Evolutionary conservation across 495 filamentous ascomycete genomes (phyloP).

Genomic region (Penicillium canariense): DNA sequence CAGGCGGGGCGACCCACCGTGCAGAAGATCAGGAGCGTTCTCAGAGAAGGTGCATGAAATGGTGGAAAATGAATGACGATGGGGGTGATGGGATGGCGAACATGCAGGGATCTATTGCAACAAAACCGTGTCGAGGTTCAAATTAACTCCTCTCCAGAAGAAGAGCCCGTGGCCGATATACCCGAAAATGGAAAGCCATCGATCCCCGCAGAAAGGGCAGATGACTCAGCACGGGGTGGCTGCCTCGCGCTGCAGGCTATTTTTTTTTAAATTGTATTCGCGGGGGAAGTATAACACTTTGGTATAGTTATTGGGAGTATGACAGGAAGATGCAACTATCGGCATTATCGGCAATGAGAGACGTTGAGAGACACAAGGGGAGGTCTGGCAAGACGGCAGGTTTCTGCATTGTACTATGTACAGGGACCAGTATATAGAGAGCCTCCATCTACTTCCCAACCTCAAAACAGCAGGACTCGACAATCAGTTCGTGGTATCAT

Average conservation of each 20-base stretch:
- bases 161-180: neutral
- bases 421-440: slow-evolving; percentile 13
- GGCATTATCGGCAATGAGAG: too few relatives aligned
- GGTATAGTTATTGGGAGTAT: too few relatives aligned
- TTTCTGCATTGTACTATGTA: slow-evolving; percentile 12
- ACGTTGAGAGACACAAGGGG: too few relatives aligned
- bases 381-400: slow-evolving; percentile 10
- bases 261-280: too few relatives aligned
- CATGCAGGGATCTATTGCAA: neutral
- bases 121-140: too few relatives aligned
- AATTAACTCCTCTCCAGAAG: neutral
- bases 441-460: slow-evolving; percentile 21
- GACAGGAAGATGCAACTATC: too few relatives aligned
- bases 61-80: neutral
- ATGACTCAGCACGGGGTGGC: slow-evolving; percentile 28
- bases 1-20: slow-evolving; percentile 22
- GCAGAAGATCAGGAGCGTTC: neutral
- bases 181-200: slow-evolving; percentile 32
- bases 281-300: neutral
- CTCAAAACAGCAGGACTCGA: slow-evolving; percentile 23
- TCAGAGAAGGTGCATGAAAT: neutral
- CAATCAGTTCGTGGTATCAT: slow-evolving; percentile 41
- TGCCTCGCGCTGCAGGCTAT: too few relatives aligned
- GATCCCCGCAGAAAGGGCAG: slow-evolving; percentile 35
- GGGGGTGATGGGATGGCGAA: neutral